These are phyloP conservation scores for Carex parvula DNA, from an alignment of 176 grass and related monocot genomes.

Conservation along the genomic window DNA sequence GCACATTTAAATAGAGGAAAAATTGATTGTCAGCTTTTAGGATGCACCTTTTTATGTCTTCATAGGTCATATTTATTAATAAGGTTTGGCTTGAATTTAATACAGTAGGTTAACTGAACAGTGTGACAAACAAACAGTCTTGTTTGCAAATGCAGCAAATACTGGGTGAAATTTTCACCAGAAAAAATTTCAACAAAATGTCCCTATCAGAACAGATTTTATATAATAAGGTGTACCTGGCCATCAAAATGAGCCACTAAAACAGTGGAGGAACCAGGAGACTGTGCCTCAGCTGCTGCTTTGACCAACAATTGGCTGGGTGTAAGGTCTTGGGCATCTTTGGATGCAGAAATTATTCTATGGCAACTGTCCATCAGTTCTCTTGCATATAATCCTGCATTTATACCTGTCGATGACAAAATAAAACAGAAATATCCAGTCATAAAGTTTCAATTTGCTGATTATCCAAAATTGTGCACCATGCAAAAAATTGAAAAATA, in stretches of 20 bases:
- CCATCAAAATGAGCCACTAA: constrained; percentile 92
- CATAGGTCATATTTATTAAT: neutral
- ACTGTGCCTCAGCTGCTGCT: constrained; percentile 57
- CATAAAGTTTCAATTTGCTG: neutral
- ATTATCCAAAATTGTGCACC: neutral
- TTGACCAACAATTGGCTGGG: constrained; percentile 58
- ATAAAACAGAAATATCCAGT: neutral
- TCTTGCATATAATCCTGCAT: constrained; percentile 79
- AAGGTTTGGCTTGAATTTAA: neutral
- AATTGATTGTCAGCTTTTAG: neutral
- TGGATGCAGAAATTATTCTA: constrained; percentile 42
- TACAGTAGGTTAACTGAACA: neutral
- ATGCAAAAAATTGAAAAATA: neutral
- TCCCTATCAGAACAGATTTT: neutral
- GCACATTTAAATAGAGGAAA: neutral
- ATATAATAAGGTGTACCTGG: constrained; percentile 30
- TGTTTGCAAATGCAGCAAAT: neutral
- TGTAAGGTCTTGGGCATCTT: constrained; percentile 45
- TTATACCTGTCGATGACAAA: constrained; percentile 55
- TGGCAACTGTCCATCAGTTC: constrained; percentile 82
- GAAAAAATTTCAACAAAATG: neutral
- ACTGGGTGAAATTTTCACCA: neutral
- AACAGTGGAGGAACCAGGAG: constrained; percentile 91
- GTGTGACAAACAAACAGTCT: neutral
- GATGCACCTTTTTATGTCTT: neutral